phyloP scores from a whole-genome alignment of 2,329 filamentous ascomycete species.

The Hymenoscyphus linearis region DNA sequence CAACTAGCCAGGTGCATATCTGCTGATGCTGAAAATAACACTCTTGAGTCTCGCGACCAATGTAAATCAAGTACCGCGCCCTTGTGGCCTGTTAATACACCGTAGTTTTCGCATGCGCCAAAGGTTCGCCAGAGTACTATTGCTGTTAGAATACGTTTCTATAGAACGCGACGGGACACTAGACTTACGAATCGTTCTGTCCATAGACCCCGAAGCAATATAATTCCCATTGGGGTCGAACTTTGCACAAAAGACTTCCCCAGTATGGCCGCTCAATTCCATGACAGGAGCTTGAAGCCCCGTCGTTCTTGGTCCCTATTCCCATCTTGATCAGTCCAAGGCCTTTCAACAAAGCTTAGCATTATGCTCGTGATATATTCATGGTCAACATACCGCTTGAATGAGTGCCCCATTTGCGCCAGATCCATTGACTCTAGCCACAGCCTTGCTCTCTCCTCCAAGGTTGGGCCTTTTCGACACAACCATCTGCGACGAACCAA shows the following conservation, averaged over 20 bases:
- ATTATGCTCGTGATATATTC: conserved; percentile 8
- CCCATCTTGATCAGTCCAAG: conserved; percentile 21
- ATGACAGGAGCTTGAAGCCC: conserved; percentile 85
- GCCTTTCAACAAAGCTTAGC: conserved; percentile 17
- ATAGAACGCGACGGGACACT: background rate
- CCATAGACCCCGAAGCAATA: conserved; percentile 94
- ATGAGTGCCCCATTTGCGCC: conserved; percentile 58
- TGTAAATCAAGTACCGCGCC: conserved; percentile 88
- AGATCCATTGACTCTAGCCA: conserved; percentile 52
- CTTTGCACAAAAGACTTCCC: conserved; percentile 84
- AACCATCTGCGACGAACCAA: conserved; percentile 71
- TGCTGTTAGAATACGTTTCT: conserved; percentile 19
- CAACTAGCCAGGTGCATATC: conserved; percentile 92
- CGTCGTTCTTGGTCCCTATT: conserved; percentile 71
- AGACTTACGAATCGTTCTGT: conserved; percentile 74
- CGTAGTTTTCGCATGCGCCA: conserved; percentile 92
- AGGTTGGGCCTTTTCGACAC: conserved; percentile 80
- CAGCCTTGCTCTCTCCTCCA: conserved; percentile 42
- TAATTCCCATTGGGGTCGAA: conserved; percentile 85
- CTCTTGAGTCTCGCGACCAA: conserved; percentile 91
- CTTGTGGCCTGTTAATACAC: conserved; percentile 80
- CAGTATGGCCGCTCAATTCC: conserved; percentile 78
- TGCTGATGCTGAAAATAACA: conserved; percentile 87
- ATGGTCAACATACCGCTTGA: conserved; percentile 51
- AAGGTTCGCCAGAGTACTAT: conserved; percentile 90